Base-by-base conservation (phyloP, 345 rosid species). In the Geranium brycei region DNA sequence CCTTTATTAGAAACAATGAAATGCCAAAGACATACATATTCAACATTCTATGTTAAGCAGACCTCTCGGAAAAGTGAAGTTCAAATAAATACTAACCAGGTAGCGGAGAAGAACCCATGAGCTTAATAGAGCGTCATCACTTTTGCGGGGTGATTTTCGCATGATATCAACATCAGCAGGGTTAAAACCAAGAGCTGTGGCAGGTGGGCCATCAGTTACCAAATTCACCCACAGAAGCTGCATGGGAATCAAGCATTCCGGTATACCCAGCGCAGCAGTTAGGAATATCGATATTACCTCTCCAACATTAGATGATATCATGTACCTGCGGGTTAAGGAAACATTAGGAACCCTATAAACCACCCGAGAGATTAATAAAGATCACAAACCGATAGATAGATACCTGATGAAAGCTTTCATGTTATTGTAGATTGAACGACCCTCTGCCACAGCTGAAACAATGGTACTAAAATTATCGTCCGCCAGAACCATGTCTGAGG, bases 281-380 rank as follows among this genome's bases (percentile, higher is more conserved):
- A 91, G 77, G 83, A 91, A 89, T 67, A 88, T 87, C 19, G 95
- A 85, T 53, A 88, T 88, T 18, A 91, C 98, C 79, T 91, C 98
- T 67, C 98, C 98, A 30, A 91, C 84, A 70, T 91, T 91, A 12
- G 98, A 91, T 18, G 98, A 91, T 82, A 91, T 91, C 98, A 91
- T 91, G 62, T 91, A 91, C 78, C 97, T 91, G 78, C 59, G 69
- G 59, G 68, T 60, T 66, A 59, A 71, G 32, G 66, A 72, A 47
- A 7, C 11, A 47, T 47, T 47, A 47, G 58, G 79, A 47, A 47
- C 14, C 13, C 15, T 47, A 13, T 47, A 13, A 6, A 13, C 30
- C 66, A 60, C 13, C 4, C 47, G 17, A 31, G 18, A 69, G n/a
- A 64, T 59, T 62, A 18, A 58, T 12, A 16, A 55, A 18, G 30